Base-by-base conservation (phyloP, 768 basidiomycete species). In the Auriscalpium microsporum region DNA sequence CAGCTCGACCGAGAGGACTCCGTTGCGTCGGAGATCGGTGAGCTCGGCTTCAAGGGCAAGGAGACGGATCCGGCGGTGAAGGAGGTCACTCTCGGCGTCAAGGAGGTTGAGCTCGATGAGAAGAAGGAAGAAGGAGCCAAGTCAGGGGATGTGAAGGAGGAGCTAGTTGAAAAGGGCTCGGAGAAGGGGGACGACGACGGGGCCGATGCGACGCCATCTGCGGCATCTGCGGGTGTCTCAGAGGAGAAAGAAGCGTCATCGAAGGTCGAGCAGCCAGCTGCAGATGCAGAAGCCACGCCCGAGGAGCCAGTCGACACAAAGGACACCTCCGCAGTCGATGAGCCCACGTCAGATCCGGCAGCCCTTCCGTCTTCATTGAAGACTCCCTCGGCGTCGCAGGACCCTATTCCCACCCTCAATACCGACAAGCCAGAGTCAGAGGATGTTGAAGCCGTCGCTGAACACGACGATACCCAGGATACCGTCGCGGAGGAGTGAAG, bases 81-180 rank as follows among this genome's bases (percentile, higher is more conserved):
- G 65, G 84, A 83, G 62, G 84, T 89, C 57, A 86, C 85, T 0
- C 65, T 78, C 63, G 86, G 85, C 4, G 87, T 88, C 49, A 74
- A 83, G 58, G 76, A 83, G 58, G 86, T 87, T 50, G 85, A 82
- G 52, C 69, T 87, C 49, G 78, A 79, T 38, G 82, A 76, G 34
- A 58, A 56, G 51, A 60, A 57, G 48, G 54, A 54, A 36, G 47
- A 21, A 28, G 16, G 16, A 44, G 10, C 35, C 16, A 13, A 44
- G 34, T 40, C 56, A 21, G 55, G 86, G 50, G 84, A 82, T 53
- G 69, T 86, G 50, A 78, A 78, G 37, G 81, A 75, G 35, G 57
- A 56, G 52, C 60, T 57, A 44, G 55, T 54, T 35, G 50, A 35
- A 19, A 28, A 51, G 50, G 53, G 42, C 1, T 19, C n/a, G 11